These are phyloP conservation scores for Mycena albidolilacea DNA, from an alignment of 768 basidiomycete species.

Conservation along the genomic window DNA sequence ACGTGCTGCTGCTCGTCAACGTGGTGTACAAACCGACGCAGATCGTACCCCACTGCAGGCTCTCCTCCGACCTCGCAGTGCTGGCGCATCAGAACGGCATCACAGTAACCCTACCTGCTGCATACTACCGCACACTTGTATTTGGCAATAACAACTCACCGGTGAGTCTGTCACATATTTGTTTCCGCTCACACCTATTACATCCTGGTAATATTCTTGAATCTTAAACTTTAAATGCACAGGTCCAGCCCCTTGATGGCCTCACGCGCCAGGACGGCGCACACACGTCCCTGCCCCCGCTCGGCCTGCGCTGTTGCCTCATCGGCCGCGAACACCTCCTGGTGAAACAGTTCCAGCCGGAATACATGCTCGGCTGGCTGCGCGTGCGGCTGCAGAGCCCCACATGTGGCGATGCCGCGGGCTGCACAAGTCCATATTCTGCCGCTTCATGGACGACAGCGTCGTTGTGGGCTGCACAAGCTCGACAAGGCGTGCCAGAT, in stretches of 20 bases:
- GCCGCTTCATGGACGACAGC: not conserved
- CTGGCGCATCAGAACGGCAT: conserved; percentile 15
- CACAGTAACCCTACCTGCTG: not conserved
- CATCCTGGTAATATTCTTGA: too few relatives aligned
- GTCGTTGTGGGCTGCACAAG: not conserved
- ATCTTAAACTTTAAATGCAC: too few relatives aligned
- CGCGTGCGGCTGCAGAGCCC: not conserved
- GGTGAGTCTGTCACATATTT: too few relatives aligned
- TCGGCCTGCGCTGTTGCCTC: not conserved
- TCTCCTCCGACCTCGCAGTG: not conserved
- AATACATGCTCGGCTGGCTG: conserved; percentile 1
- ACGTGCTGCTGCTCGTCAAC: too few relatives aligned
- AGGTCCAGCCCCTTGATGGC: not conserved
- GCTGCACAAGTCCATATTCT: not conserved
- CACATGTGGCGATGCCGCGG: not conserved
- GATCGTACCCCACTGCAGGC: not conserved
- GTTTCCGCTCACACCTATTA: too few relatives aligned
- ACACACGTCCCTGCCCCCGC: not conserved
- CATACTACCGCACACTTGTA: not conserved
- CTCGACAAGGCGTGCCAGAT: too few relatives aligned
- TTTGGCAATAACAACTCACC: too few relatives aligned
- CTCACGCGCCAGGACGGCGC: not conserved
- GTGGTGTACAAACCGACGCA: too few relatives aligned
- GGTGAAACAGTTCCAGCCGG: not conserved
- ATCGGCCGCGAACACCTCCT: not conserved